Evolutionary conservation across 2,329 filamentous ascomycete species (phyloP), one percentile per base, ranked within the genome.

Genomic region (Proliferodiscus dingleyae): DNA sequence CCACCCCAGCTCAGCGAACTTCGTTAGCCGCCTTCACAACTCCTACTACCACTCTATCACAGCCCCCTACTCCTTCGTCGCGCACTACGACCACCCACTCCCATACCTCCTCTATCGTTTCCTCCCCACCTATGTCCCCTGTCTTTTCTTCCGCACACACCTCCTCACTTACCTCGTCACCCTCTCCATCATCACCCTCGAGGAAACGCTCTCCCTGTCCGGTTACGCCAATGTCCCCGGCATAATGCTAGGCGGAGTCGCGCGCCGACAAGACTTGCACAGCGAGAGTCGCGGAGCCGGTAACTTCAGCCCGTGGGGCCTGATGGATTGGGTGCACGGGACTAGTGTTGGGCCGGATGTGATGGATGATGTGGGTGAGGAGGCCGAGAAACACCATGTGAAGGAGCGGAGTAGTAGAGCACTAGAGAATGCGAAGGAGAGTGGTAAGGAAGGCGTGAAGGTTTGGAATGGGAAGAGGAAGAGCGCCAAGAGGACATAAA

Each of bases 81-180:
- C 83, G 7, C 77, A 80, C 50, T 79, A 84, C 47, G 83, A 89
- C 63, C 83, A 89, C 59, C 85, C 85, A 0, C 52, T 80, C 0
- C 74, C 80, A 1, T 75, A 84, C 38, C 66, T 88, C 5, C 64
- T 87, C 1, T 72, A 77, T 50, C 77, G 77, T 38, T 80, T 85
- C 60, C 47, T 85, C 1, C 85, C 85, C 0, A 65, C 80, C 5
- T 85, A 85, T 60, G 64, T 87, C 0, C 81, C 85, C 1, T 76
- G 83, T 1, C 66, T 81, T 16, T 53, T 76, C n/a, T 71, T 87
- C 32, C 80, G 81, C 7, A 80, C 83, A 28, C 85, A 89, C 62
- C 72, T 88, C 3, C 70, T 89, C n/a, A 87, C 82, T 0, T 88
- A 83, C 66, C 74, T 87, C 45, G 58, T 86, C 9, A 77, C 87